Conservation (phyloP, 495 filamentous ascomycete genomes). For the Chaetomidium leptoderma region DNA sequence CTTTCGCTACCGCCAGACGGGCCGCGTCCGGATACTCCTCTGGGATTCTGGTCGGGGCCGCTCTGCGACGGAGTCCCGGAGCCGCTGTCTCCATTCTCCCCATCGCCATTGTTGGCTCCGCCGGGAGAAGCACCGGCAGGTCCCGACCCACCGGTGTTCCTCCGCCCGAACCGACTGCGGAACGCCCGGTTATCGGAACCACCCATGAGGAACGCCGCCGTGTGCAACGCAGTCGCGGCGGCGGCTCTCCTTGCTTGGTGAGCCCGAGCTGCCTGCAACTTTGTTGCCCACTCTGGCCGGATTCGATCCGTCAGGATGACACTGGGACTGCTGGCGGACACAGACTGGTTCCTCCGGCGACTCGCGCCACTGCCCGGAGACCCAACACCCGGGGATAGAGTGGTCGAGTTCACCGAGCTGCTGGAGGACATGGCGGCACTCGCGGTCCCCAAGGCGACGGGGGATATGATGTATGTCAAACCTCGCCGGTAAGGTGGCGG, state of each 20-base stretch:
- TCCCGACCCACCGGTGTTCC: constrained; percentile 42
- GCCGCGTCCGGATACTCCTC: constrained; percentile 15
- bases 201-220: constrained; percentile 89
- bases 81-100: constrained; percentile 31
- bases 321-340: constrained; percentile 71
- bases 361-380: constrained; percentile 22
- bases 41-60: constrained; percentile 22
- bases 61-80: constrained; percentile 25
- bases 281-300: constrained; percentile 90
- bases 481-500: constrained; percentile 85
- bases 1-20: constrained; percentile 31
- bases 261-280: constrained; percentile 76
- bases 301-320: constrained; percentile 91
- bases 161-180: constrained; percentile 46
- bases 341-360: constrained; percentile 67
- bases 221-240: constrained; percentile 90
- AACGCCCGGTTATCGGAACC: constrained; percentile 47
- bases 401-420: constrained; percentile 48
- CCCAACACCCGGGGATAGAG: constrained; percentile 38
- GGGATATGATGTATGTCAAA: constrained; percentile 59
- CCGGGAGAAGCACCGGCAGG: constrained; percentile 28
- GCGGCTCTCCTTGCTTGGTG: constrained; percentile 83
- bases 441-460: constrained; percentile 35
- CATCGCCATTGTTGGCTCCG: constrained; percentile 28
- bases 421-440: constrained; percentile 67